Evolutionary conservation across 2,329 filamentous ascomycete genomes (phyloP), one percentile per base, ranked within the genome.

Genomic region (Arthroderma sp.): DNA sequence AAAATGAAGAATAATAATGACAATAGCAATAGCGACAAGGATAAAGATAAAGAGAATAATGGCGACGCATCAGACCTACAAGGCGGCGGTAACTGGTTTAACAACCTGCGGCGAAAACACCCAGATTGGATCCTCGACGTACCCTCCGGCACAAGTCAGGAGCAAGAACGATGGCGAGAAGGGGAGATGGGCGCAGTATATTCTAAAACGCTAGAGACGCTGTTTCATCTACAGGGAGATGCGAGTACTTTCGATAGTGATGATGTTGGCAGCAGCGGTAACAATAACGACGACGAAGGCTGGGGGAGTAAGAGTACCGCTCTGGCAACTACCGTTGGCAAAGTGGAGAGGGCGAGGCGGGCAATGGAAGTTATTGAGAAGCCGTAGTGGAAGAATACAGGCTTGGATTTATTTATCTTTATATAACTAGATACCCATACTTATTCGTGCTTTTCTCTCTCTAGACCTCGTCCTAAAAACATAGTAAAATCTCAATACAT

Each of bases 311-410:
- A 49, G 3, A 54, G 58, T 27, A 60, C 59, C 48, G 62, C 61
- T 6, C 51, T 71, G 44, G 67, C 68, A 9, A 65, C 64, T 44
- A 67, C 68, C 6, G 57, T 70, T 28, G 68, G 67, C 15, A 69
- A 65, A 52, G 62, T 65, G 11, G 67, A 71, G 50, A 58, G 68
- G 44, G 68, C 68, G 31, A 60, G 57, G 22, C 59, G 58, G 41
- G 66, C 65, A 33, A 66, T 60, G 27, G 68, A 70, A 42, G 66
- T 70, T n/a, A 64, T 70, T 46, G 66, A 71, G 52, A 61, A 60
- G 49, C 64, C 66, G 53, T 69, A 53, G 64, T 45, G 42, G 29
- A 22, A 22, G 15, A 22, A 22, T 22, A 22, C 15, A 22, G 1
- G 15, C 15, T 22, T 22, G 15, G 15, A 22, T 22, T 22, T 22